A percentile compares a stretch with the other conserved stretches of the same genome.
These are phyloP conservation scores for Penicillium digitatum DNA, from an alignment of 2,329 filamentous ascomycete species.

Conservation along the genomic window DNA sequence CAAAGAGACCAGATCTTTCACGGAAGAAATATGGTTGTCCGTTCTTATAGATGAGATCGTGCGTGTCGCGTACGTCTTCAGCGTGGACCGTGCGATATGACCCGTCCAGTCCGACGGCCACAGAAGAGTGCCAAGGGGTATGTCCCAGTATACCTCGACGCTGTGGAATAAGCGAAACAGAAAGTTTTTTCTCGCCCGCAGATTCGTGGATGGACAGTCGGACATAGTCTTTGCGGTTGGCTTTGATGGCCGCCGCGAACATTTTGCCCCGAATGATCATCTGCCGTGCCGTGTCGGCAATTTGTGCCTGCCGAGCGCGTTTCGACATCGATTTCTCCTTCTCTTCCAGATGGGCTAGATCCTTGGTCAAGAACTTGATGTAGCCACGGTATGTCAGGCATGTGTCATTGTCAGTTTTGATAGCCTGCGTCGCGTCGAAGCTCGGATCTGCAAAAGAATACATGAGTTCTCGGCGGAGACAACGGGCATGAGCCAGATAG, in stretches of 20 bases:
- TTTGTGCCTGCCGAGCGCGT: slow-evolving; percentile 16
- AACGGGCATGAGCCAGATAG: slow-evolving; percentile 26
- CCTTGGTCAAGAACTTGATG: slow-evolving; percentile 29
- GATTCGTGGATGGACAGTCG: slow-evolving; percentile 32
- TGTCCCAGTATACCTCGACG: slow-evolving; percentile 21
- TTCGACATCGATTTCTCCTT: slow-evolving; percentile 14
- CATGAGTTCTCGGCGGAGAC: slow-evolving; percentile 27
- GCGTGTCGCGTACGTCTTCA: slow-evolving; percentile 29
- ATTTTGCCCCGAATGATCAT: slow-evolving; percentile 29
- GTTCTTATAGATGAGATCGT: slow-evolving; percentile 48
- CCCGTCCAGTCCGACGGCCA: slow-evolving; percentile 30
- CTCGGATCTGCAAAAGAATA: slow-evolving; percentile 24
- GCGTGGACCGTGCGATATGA: slow-evolving; percentile 25
- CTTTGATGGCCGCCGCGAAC: slow-evolving; percentile 28
- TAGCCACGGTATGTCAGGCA: slow-evolving; percentile 30
- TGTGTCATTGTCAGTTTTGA: slow-evolving; percentile 28
- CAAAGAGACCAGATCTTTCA: slow-evolving; percentile 47
- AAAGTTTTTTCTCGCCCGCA: slow-evolving; percentile 26
- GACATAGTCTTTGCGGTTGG: slow-evolving; percentile 27
- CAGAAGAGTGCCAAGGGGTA: slow-evolving; percentile 36
- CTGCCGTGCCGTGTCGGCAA: slow-evolving; percentile 21
- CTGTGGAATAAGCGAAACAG: slow-evolving; percentile 26
- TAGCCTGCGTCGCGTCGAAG: slow-evolving; percentile 26
- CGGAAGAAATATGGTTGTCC: slow-evolving; percentile 50
- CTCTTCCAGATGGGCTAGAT: slow-evolving; percentile 21